Conservation (phyloP, 2,329 filamentous ascomycete species). For the Verticillium longisporum region DNA sequence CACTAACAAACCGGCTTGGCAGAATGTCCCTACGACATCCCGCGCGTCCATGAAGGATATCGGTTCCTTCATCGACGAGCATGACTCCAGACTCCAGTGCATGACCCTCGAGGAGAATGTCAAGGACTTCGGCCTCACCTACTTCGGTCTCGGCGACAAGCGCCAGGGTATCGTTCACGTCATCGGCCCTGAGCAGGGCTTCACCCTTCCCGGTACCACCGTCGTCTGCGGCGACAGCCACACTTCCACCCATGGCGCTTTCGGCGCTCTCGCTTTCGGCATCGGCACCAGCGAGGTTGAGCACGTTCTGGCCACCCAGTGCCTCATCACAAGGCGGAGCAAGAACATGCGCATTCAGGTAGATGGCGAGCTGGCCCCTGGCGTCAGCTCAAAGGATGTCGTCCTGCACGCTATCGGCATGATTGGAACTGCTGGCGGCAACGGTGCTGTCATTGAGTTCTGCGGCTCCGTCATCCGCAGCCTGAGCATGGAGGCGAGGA, state of each 20-base stretch:
- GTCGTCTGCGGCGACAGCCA: constrained; percentile 97
- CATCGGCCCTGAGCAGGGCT: constrained; percentile 96
- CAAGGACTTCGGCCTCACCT: constrained; percentile 91
- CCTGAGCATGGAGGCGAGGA: constrained; percentile 92
- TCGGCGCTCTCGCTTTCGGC: constrained; percentile 89
- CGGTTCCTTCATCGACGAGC: constrained; percentile 87
- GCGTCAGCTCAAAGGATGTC: constrained; percentile 94
- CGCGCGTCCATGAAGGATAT: constrained; percentile 93
- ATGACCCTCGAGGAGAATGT: constrained; percentile 96
- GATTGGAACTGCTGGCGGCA: constrained; percentile 93
- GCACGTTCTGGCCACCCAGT: constrained; percentile 95
- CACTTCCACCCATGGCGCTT: constrained; percentile 95
- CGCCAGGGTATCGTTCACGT: constrained; percentile 98
- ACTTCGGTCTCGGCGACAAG: constrained; percentile 94
- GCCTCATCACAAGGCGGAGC: constrained; percentile 85
- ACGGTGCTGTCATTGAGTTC: constrained; percentile 92
- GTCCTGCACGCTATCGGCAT: constrained; percentile 87
- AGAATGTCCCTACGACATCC: constrained; percentile 91
- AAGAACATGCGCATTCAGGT: constrained; percentile 99
- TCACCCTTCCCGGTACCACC: constrained; percentile 93
- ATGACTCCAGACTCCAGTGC: constrained; percentile 89
- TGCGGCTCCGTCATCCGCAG: constrained; percentile 86
- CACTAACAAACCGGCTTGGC: constrained; percentile 2
- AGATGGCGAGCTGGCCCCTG: constrained; percentile 80
- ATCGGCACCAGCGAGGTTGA: constrained; percentile 98